Base-by-base conservation (phyloP, 495 filamentous ascomycete genomes). In the Echria macrotheca region DNA sequence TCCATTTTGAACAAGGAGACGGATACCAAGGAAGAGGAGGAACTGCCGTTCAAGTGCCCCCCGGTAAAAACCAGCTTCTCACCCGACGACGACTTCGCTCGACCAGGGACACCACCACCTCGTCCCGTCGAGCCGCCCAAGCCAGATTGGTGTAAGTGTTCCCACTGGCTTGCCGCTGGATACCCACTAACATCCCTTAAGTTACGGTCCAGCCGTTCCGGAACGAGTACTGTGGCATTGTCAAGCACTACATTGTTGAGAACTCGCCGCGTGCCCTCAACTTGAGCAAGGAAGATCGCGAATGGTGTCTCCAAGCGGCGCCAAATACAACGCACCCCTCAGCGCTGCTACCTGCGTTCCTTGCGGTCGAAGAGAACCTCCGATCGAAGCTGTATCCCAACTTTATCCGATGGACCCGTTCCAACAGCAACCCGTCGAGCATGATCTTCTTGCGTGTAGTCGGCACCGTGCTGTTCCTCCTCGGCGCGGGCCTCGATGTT, bases 321-420 rank as follows among this genome's bases (percentile, higher is more conserved):
- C 72, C 79, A 50, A 71, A 81, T 49, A 87, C 84, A 0, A 87
- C 84, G 6, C 83, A 89, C 56, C 85, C 84, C 1, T 80, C 83
- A 2, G 82, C 82, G 3, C 78, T 88, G 21, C 68, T 71, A n/a
- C 60, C 66, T 1, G 75, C 81, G 23, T 69, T 76, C 40, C 63
- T 69, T 2, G 72, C 71, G 1, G 74, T 83, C 23, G 84, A 87
- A 54, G 75, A 75, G 54, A 59, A 71, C 10, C 33, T 73, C 41
- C 41, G 57, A 33, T 14, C 43, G 43, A 18, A 49, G 39, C 43
- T 41, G 31, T 48, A 62, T 43, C 51, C 69, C 49, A 44, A 50
- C 47, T 66, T 73, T 48, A 12, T 87, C 40, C 73, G 77, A 14
- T 86, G 81, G 82, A 75, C 76, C 22, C 78, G 79, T 47, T 76